Percentiles rank a stretch among this genome's conserved stretches.
phyloP scores from a whole-genome alignment of 495 filamentous ascomycete genomes.

The Letharia lupina region DNA sequence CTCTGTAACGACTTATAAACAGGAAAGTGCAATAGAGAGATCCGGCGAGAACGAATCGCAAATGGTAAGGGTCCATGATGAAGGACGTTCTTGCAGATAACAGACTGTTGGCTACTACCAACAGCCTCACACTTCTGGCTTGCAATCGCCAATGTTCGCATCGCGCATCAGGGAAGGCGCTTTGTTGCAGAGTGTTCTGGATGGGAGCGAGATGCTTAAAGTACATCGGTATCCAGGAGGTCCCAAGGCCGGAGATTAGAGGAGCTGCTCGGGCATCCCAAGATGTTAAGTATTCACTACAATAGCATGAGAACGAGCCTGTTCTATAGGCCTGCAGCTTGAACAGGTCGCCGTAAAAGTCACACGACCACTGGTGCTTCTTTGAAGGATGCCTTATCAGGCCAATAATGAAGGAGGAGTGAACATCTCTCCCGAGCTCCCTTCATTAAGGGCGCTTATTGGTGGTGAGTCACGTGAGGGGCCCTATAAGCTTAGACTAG shows the following conservation, averaged over 20 bases:
- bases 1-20: background rate
- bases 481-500: background rate
- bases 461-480: constrained; percentile 1
- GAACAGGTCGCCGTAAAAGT: background rate
- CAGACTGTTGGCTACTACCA: background rate
- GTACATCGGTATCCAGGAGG: too few species aligned
- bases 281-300: too few species aligned
- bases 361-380: background rate
- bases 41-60: background rate
- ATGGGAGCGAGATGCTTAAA: background rate
- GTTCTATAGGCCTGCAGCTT: background rate
- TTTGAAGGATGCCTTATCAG: background rate
- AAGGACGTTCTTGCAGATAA: background rate
- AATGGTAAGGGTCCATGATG: background rate
- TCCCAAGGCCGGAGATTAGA: background rate
- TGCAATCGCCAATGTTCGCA: background rate
- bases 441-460: background rate
- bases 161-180: background rate
- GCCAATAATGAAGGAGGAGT: background rate
- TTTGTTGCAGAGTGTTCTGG: background rate
- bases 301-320: background rate
- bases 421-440: background rate
- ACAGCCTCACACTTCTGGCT: background rate
- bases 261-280: background rate
- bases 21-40: background rate